phyloP scores from a whole-genome alignment of 352 stramenopile species.

The Phytophthora hybrid region DNA sequence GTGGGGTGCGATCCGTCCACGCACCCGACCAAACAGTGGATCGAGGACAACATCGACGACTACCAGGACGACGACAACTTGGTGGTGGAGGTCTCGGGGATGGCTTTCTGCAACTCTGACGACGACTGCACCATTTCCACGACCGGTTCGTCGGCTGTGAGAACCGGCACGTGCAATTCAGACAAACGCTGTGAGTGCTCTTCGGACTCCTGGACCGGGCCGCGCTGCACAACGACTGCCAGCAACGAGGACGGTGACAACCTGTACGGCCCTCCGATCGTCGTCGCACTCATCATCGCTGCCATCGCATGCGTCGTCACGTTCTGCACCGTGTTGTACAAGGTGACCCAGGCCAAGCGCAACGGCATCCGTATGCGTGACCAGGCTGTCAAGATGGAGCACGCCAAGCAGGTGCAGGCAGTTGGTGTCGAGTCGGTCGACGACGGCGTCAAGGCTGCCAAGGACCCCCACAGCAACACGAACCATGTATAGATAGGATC shows the following conservation, averaged over 20 bases:
- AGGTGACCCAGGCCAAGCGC: conserved; percentile 37
- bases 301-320: conserved; percentile 22
- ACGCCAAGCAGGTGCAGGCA: conserved; percentile 32
- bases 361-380: conserved; percentile 24
- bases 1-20: conserved; percentile 57
- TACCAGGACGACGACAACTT: conserved; percentile 62
- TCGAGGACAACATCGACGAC: conserved; percentile 63
- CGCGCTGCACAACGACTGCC: conserved; percentile 52
- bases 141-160: conserved; percentile 32
- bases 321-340: conserved; percentile 29
- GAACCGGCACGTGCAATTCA: conserved; percentile 43
- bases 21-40: conserved; percentile 70
- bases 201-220: conserved; percentile 51
- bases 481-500: conserved; percentile 54
- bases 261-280: conserved; percentile 35
- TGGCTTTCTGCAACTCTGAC: conserved; percentile 52
- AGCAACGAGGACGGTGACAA: conserved; percentile 30
- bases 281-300: conserved; percentile 34
- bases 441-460: conserved; percentile 22
- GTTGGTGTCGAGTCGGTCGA: conserved; percentile 35
- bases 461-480: conserved; percentile 36
- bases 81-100: conserved; percentile 48
- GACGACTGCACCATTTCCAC: conserved; percentile 60
- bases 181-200: conserved; percentile 43
- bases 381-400: conserved; percentile 34